Percentiles rank a stretch among this genome's conserved stretches.
Conservation (phyloP, 106 monocot species). For the Dendrobium nobile region DNA sequence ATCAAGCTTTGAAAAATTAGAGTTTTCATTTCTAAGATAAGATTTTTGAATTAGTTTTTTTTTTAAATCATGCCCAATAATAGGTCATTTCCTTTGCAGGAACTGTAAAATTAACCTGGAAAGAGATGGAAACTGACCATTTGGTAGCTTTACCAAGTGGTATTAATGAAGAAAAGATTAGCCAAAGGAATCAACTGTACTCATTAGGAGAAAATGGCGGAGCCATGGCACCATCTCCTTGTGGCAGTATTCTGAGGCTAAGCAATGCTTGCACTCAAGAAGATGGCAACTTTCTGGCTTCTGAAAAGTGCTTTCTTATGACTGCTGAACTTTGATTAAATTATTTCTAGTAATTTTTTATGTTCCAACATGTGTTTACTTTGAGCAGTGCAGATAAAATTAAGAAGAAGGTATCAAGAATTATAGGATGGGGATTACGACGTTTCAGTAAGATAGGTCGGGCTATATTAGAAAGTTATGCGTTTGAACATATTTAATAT, state of each 20-base stretch:
- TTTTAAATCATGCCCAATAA: not conserved
- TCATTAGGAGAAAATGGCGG: slow-evolving; percentile 11
- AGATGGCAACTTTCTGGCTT: slow-evolving; percentile 18
- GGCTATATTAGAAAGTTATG: not conserved
- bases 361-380: not conserved
- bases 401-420: slow-evolving; percentile 41
- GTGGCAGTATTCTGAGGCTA: slow-evolving; percentile 22
- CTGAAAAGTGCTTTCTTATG: slow-evolving; percentile 13
- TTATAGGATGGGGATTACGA: slow-evolving; percentile 73
- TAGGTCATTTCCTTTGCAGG: not conserved
- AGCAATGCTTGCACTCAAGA: slow-evolving; percentile 22
- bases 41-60: not conserved
- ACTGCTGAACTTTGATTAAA: not conserved
- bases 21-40: not conserved
- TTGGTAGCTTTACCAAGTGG: not conserved
- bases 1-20: not conserved
- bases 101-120: not conserved
- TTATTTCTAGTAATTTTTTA: not conserved
- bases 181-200: slow-evolving; percentile 8
- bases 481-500: not conserved
- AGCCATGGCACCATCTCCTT: slow-evolving; percentile 13
- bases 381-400: slow-evolving; percentile 17
- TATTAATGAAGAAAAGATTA: slow-evolving; percentile 4
- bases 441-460: slow-evolving; percentile 84
- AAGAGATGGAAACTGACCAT: slow-evolving; percentile 8